Percentiles rank a stretch among this genome's conserved stretches.
Conservation (phyloP, 2,329 filamentous ascomycete genomes). For the Ustulina deusta region DNA sequence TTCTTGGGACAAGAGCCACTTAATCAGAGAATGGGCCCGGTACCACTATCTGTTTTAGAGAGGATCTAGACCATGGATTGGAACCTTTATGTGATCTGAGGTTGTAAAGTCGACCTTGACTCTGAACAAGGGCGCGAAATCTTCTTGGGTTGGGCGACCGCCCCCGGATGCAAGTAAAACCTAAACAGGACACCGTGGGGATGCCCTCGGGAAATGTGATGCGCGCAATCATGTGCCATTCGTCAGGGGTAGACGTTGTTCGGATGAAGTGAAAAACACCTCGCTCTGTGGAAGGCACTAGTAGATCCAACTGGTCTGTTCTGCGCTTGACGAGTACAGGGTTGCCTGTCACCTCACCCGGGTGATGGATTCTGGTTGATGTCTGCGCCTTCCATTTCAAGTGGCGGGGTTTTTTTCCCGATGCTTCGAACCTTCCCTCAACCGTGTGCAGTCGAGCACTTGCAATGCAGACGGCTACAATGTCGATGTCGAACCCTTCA, state of each 20-base stretch:
- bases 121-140: constrained; percentile 37
- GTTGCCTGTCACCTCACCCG: constrained; percentile 43
- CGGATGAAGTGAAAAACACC: constrained; percentile 43
- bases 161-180: neutral
- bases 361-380: constrained; percentile 38
- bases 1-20: neutral
- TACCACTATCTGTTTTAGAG: constrained; percentile 30
- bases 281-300: constrained; percentile 41
- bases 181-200: constrained; percentile 40
- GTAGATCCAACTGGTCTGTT: constrained; percentile 35
- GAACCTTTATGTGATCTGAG: constrained; percentile 26
- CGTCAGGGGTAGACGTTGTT: constrained; percentile 35
- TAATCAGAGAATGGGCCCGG: constrained; percentile 38
- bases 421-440: neutral
- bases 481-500: neutral
- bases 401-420: too few relatives aligned
- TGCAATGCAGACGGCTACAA: constrained; percentile 8
- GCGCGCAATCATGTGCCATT: constrained; percentile 43
- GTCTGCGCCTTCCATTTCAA: constrained; percentile 29
- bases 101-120: constrained; percentile 37
- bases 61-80: constrained; percentile 34
- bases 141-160: neutral
- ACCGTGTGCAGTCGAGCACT: neutral
- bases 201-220: constrained; percentile 36
- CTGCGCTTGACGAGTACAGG: constrained; percentile 27